Conservation (phyloP, 2,329 filamentous ascomycete species). For the Trichoderma atrobrunneum region DNA sequence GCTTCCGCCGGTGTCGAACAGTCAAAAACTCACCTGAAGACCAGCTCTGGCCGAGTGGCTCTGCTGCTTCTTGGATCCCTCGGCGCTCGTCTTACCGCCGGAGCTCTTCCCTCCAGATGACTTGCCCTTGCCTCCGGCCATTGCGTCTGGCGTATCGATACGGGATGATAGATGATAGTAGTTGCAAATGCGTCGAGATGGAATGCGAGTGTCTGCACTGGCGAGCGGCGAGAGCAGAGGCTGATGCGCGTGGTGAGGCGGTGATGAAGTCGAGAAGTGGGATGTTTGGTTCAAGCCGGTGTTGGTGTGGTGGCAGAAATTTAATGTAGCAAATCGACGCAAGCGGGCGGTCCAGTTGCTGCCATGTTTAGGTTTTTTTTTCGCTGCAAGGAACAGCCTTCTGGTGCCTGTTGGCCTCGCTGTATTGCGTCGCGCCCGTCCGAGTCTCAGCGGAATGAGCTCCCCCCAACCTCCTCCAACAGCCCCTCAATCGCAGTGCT, state of each 20-base stretch:
- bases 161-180: not conserved
- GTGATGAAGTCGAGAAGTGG: slow-evolving; percentile 13
- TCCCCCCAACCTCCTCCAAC: slow-evolving; percentile 8
- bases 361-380: slow-evolving; percentile 19
- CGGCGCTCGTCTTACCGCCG: slow-evolving; percentile 69
- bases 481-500: not conserved
- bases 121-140: slow-evolving; percentile 91
- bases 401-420: not conserved
- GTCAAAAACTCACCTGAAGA: slow-evolving; percentile 74
- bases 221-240: not conserved
- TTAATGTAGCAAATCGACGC: slow-evolving; percentile 23
- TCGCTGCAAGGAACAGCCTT: slow-evolving; percentile 20
- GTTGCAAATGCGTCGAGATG: not conserved
- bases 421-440: not conserved
- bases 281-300: slow-evolving; percentile 8
- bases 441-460: not conserved
- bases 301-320: slow-evolving; percentile 25
- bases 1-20: not conserved
- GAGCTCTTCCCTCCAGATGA: slow-evolving; percentile 84
- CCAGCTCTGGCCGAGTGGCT: slow-evolving; percentile 95
- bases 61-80: slow-evolving; percentile 79
- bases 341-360: slow-evolving; percentile 20
- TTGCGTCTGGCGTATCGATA: slow-evolving; percentile 36
- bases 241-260: slow-evolving; percentile 14
- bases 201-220: slow-evolving; percentile 4